Conservation (phyloP, 2,329 filamentous ascomycete species). For the Fonsecaea pedrosoi region DNA sequence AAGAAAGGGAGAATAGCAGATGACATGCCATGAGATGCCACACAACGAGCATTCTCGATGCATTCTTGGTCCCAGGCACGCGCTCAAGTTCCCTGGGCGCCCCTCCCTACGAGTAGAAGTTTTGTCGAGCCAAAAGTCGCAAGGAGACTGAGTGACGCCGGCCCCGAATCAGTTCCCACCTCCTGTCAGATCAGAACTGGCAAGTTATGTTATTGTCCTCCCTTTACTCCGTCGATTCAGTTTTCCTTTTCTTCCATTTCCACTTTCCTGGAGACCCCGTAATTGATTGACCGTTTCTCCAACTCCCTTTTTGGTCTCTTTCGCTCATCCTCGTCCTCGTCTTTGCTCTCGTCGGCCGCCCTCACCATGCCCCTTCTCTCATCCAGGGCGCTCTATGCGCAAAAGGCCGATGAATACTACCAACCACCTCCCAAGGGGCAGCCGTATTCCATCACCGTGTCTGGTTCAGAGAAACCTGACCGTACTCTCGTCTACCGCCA, state of each 20-base stretch:
- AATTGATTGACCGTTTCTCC: background rate
- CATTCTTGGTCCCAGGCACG: background rate
- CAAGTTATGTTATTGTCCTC: background rate
- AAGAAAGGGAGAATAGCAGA: background rate
- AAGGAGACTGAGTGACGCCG: background rate
- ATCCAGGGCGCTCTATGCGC: slow-evolving; percentile 46
- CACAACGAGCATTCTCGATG: background rate
- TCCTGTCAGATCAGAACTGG: background rate
- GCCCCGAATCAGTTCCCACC: background rate
- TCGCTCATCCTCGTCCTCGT: background rate
- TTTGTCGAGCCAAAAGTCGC: background rate
- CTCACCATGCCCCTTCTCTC: slow-evolving; percentile 46
- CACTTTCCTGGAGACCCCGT: background rate
- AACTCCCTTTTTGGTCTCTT: background rate
- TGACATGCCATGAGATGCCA: background rate
- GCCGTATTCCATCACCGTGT: slow-evolving; percentile 79
- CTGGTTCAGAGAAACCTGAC: slow-evolving; percentile 74
- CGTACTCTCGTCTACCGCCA: slow-evolving; percentile 82
- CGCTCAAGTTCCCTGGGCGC: background rate
- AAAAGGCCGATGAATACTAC: slow-evolving; percentile 59
- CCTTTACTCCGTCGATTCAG: background rate
- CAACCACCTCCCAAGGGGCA: slow-evolving; percentile 72
- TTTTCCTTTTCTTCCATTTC: slow-evolving; percentile 3
- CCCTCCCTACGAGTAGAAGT: no score
- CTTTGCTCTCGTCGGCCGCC: background rate